Conservation (phyloP, 257 asterid species). For the Salvia splendens region DNA sequence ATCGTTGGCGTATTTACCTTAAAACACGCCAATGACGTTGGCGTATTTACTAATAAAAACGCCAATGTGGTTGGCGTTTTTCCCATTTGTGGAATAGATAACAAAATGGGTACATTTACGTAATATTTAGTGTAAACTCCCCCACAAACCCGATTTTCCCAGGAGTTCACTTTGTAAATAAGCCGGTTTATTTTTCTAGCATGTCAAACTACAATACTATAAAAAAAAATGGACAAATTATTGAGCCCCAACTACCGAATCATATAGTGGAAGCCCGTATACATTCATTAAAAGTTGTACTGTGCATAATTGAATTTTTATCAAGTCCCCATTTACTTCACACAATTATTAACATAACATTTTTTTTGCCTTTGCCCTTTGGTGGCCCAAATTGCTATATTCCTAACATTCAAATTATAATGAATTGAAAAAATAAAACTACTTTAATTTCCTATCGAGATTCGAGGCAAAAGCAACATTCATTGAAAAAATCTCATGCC, state of each 20-base stretch:
- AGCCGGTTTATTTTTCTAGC: background rate
- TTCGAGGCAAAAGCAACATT: slow-evolving; percentile 10
- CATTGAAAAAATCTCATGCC: slow-evolving; percentile 11
- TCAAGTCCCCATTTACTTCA: background rate
- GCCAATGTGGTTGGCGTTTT: too few relatives aligned
- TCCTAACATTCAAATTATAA: too few relatives aligned
- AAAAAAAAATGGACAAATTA: background rate
- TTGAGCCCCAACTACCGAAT: background rate
- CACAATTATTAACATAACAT: background rate
- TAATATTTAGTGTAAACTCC: too few relatives aligned
- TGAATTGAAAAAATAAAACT: too few relatives aligned
- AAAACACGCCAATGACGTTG: too few relatives aligned
- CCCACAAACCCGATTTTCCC: too few relatives aligned
- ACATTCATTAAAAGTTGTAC: background rate
- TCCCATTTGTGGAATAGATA: too few relatives aligned
- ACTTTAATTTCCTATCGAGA: background rate
- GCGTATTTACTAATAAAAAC: too few relatives aligned
- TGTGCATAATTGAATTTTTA: background rate
- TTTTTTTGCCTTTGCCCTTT: background rate
- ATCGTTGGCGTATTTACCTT: too few relatives aligned
- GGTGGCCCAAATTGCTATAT: background rate
- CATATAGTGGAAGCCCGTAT: background rate
- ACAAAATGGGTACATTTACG: too few relatives aligned
- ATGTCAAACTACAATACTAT: background rate
- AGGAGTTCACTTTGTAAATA: background rate